Conservation (phyloP, 1,284 basidiomycete species). For the Trichosporon sp. region DNA sequence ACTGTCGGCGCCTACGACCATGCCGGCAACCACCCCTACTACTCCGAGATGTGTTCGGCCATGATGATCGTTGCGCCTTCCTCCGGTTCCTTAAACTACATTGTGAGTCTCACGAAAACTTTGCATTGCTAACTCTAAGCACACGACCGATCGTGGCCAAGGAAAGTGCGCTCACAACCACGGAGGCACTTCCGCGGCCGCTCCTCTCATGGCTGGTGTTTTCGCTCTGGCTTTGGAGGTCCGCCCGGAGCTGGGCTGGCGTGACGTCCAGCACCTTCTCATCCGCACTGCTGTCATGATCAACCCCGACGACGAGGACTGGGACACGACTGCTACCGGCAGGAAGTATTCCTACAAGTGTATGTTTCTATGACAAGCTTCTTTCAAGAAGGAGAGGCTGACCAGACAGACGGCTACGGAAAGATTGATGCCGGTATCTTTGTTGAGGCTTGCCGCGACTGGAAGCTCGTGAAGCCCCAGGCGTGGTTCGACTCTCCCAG, state of each 20-base stretch:
- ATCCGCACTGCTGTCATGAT: constrained; percentile 76
- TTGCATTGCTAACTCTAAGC: constrained; percentile 59
- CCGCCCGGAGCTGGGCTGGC: constrained; percentile 91
- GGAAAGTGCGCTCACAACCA: constrained; percentile 75
- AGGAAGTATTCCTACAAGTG: constrained; percentile 91
- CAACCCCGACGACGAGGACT: constrained; percentile 90
- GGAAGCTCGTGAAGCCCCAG: constrained; percentile 92
- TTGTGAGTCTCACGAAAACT: constrained; percentile 63
- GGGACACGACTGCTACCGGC: constrained; percentile 81
- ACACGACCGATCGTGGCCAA: constrained; percentile 82
- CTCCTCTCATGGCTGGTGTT: constrained; percentile 90
- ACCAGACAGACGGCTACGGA: constrained; percentile 73
- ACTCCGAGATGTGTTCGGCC: constrained; percentile 95
- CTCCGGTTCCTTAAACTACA: constrained; percentile 90
- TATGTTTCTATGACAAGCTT: constrained; percentile 28
- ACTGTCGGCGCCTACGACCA: constrained; percentile 93
- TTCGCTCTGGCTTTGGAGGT: constrained; percentile 83
- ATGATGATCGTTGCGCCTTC: constrained; percentile 96
- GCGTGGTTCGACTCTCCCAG: constrained; percentile 79
- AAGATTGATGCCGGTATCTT: constrained; percentile 81
- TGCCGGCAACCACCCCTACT: constrained; percentile 91
- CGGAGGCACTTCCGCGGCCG: constrained; percentile 96
- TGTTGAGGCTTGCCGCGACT: constrained; percentile 77
- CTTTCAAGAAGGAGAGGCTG: not conserved
- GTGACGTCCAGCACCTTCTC: constrained; percentile 91